Evolutionary conservation across 2,329 filamentous ascomycete species (phyloP).

Genomic region (Rugonectria rugulosa): DNA sequence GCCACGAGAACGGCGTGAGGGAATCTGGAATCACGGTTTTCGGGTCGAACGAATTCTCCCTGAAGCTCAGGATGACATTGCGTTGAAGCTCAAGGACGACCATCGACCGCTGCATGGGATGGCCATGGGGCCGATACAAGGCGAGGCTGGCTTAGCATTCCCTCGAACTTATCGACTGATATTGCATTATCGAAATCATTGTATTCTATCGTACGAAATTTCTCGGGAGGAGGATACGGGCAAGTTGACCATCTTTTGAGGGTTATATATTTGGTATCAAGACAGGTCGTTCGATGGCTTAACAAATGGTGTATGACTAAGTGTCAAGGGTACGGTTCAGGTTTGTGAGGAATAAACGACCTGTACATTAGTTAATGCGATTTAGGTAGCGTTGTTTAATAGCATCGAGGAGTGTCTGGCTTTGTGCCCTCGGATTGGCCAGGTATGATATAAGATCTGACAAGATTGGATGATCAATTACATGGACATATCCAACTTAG

Average conservation of each 20-base stretch:
- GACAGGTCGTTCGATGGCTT: too few relatives aligned
- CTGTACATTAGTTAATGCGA: too few relatives aligned
- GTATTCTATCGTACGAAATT: constrained; percentile 74
- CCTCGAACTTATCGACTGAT: constrained; percentile 70
- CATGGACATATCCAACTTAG: too few relatives aligned
- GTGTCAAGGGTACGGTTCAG: too few relatives aligned
- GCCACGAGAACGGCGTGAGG: constrained; percentile 28
- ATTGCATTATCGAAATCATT: constrained; percentile 75
- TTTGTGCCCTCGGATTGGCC: too few relatives aligned
- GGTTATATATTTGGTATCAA: background rate
- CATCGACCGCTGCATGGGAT: constrained; percentile 69
- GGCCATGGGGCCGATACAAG: constrained; percentile 70
- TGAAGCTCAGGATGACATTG: constrained; percentile 53
- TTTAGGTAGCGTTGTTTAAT: too few relatives aligned
- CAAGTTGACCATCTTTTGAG: constrained; percentile 47
- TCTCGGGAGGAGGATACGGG: constrained; percentile 50
- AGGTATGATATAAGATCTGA: too few relatives aligned
- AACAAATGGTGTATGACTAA: too few relatives aligned
- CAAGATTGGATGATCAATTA: too few relatives aligned
- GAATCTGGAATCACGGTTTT: constrained; percentile 52
- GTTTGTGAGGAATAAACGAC: too few relatives aligned
- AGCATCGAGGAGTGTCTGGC: too few relatives aligned
- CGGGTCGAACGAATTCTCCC: constrained; percentile 63
- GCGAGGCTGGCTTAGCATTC: constrained; percentile 30
- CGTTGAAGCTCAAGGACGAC: constrained; percentile 52